A percentile compares a stretch with the other conserved stretches of the same genome.
Conservation (phyloP, 257 asterid genomes). For the Eucommia ulmoides region DNA sequence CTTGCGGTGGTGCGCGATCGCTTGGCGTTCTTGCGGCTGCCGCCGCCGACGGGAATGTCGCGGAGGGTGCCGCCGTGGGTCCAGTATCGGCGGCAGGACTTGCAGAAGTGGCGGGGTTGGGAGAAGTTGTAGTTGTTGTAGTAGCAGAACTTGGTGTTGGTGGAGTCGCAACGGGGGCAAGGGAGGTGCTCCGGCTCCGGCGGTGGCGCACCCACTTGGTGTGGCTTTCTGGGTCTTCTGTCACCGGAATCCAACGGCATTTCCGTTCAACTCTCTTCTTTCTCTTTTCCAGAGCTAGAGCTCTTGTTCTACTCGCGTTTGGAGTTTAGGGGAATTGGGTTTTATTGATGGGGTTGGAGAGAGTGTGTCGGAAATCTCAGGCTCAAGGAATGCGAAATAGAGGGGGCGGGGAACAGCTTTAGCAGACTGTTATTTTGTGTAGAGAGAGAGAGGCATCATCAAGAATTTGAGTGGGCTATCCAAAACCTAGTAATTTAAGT, state of each 20-base stretch:
- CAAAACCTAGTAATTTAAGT: too few species aligned
- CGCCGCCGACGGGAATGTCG: slow-evolving; percentile 92
- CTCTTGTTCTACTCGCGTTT: too few species aligned
- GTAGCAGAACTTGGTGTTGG: slow-evolving; percentile 86
- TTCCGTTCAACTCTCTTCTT: too few species aligned
- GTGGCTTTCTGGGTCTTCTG: slow-evolving; percentile 20
- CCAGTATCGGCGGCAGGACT: slow-evolving; percentile 97
- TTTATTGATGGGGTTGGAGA: too few species aligned
- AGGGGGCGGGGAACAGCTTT: too few species aligned
- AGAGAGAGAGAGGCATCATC: too few species aligned
- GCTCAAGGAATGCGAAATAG: too few species aligned
- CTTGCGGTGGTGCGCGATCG: slow-evolving; percentile 43
- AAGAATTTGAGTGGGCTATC: too few species aligned
- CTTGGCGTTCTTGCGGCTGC: slow-evolving; percentile 76
- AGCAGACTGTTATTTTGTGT: too few species aligned
- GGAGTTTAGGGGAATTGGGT: too few species aligned
- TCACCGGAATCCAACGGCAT: slow-evolving; percentile 47
- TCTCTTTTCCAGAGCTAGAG: too few species aligned
- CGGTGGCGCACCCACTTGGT: slow-evolving; percentile 53
- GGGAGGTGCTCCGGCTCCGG: slow-evolving; percentile 83
- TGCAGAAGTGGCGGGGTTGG: slow-evolving; percentile 92
- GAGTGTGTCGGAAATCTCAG: too few species aligned
- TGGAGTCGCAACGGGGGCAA: slow-evolving; percentile 94
- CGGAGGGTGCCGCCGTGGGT: slow-evolving; percentile 95
- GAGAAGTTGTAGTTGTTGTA: slow-evolving; percentile 94